Evolutionary conservation across 2,329 filamentous ascomycete species (phyloP), one percentile per base, ranked within the genome.

Genomic region (Colletotrichum musae): DNA sequence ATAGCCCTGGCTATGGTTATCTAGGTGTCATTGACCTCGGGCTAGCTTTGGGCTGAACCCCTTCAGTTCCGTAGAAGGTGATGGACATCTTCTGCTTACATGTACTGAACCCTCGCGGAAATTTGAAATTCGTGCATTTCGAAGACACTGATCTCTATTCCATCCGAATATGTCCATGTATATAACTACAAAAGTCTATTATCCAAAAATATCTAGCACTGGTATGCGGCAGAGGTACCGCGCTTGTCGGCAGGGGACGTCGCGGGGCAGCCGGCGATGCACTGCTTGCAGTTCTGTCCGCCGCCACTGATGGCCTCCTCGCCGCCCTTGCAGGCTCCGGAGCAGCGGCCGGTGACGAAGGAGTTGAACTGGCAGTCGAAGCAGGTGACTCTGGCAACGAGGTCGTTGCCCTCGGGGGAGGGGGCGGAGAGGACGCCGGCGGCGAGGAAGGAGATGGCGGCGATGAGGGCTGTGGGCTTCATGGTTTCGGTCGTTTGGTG

Each of bases 391-490:
- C 58, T 51, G 10, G 10, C 28, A n/a, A 13, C 13, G 1, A 51
- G 45, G 12, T 16, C 28, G 32, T 60, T 36, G 45, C 18, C 45
- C 45, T 39, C 43, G 5, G 26, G 39, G 15, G 26, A 51, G 15
- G 58, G 58, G 2, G 45, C 58, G 13, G 58, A 24, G 15, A 60
- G 18, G 7, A 51, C 45, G 18, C 28, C 18, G 18, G 58, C 15
- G 2, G 57, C 57, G n/a, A 59, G 26, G 26, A 59, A 2, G 43
- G 57, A 24, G 41, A 59, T 32, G 57, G 45, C 57, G 41, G 41
- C 48, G 57, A 59, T 6, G 57, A 59, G 26, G n/a, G 24, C n/a
- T 16, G 57, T 47, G 26, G 24, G n/a, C 57, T 59, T 59, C 57
- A 59, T 59, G 1, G 7, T 50, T 41, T 28, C 18, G 45, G 45